Percentiles rank a stretch among this genome's conserved stretches.
Conservation (phyloP, 495 filamentous ascomycete genomes). For the Letharia columbiana region DNA sequence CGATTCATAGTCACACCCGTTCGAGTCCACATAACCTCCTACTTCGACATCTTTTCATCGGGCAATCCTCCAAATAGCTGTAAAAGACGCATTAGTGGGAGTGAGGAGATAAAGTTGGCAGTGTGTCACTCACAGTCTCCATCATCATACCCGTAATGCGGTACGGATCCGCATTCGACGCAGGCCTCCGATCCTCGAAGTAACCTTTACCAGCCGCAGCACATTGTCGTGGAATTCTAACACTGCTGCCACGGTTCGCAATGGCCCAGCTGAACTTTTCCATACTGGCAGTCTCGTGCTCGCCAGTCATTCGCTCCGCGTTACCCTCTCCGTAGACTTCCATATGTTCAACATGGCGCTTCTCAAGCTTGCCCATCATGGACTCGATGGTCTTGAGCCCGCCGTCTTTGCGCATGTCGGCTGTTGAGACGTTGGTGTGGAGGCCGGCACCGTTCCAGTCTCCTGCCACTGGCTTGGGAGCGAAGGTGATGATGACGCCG, state of each 20-base stretch:
- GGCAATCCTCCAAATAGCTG: slow-evolving; percentile 26
- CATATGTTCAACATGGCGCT: slow-evolving; percentile 91
- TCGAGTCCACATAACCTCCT: background rate
- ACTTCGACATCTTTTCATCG: slow-evolving; percentile 15
- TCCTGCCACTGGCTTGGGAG: slow-evolving; percentile 96
- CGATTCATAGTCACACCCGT: slow-evolving; percentile 14
- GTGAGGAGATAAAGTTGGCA: background rate
- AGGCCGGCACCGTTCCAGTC: slow-evolving; percentile 99
- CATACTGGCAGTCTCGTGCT: slow-evolving; percentile 90
- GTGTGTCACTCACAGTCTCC: slow-evolving; percentile 45
- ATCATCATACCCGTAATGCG: slow-evolving; percentile 91
- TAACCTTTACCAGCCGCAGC: slow-evolving; percentile 95
- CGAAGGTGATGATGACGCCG: slow-evolving; percentile 89
- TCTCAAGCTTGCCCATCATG: slow-evolving; percentile 79
- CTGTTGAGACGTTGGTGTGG: slow-evolving; percentile 89
- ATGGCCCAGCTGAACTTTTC: slow-evolving; percentile 94
- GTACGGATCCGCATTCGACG: slow-evolving; percentile 93
- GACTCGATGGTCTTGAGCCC: slow-evolving; percentile 91
- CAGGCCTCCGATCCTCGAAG: slow-evolving; percentile 94
- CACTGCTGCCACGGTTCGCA: slow-evolving; percentile 87
- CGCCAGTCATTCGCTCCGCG: slow-evolving; percentile 80
- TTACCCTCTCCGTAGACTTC: slow-evolving; percentile 96
- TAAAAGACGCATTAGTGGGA: background rate
- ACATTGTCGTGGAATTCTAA: slow-evolving; percentile 85
- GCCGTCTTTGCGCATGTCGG: slow-evolving; percentile 77